Conservation (phyloP, 2,329 filamentous ascomycete species). For the Clarireedia monteithiana region DNA sequence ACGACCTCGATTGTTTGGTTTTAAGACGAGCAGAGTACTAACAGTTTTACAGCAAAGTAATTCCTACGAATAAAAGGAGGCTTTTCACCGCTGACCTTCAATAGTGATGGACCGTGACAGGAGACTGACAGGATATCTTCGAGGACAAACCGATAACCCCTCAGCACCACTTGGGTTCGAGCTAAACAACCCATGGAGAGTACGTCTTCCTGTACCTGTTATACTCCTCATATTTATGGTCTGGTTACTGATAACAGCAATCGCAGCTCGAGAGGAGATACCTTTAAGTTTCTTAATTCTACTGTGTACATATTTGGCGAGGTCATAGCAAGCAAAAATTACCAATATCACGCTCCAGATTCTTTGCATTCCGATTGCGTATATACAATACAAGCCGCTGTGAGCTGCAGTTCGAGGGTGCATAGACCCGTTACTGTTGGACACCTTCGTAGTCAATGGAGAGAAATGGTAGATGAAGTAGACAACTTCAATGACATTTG, state of each 20-base stretch:
- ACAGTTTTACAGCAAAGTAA: slow-evolving; percentile 30
- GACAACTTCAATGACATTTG: too few species aligned
- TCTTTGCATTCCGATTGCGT: neutral
- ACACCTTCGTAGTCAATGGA: too few species aligned
- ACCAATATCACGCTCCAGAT: neutral
- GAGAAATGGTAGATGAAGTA: too few species aligned
- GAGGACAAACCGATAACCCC: slow-evolving; percentile 33
- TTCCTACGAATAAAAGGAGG: neutral
- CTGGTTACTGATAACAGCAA: slow-evolving; percentile 2
- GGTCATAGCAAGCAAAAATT: neutral
- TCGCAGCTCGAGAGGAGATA: slow-evolving; percentile 28
- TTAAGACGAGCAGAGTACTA: slow-evolving; percentile 15
- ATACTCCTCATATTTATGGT: too few species aligned
- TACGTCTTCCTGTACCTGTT: slow-evolving; percentile 19
- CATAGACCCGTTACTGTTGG: too few species aligned
- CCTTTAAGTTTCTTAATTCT: slow-evolving; percentile 13
- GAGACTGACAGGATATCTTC: slow-evolving; percentile 33
- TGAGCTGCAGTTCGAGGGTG: too few species aligned
- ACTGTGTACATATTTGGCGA: slow-evolving; percentile 16
- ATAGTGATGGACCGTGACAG: slow-evolving; percentile 37
- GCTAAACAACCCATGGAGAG: slow-evolving; percentile 36
- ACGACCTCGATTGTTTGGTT: neutral
- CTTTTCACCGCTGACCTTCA: slow-evolving; percentile 12
- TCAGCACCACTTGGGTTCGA: slow-evolving; percentile 33
- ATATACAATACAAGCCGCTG: too few species aligned